A percentile compares a stretch with the other conserved stretches of the same genome.
Conservation (phyloP, 2,329 filamentous ascomycete genomes). For the Dothideomycetes sp. region DNA sequence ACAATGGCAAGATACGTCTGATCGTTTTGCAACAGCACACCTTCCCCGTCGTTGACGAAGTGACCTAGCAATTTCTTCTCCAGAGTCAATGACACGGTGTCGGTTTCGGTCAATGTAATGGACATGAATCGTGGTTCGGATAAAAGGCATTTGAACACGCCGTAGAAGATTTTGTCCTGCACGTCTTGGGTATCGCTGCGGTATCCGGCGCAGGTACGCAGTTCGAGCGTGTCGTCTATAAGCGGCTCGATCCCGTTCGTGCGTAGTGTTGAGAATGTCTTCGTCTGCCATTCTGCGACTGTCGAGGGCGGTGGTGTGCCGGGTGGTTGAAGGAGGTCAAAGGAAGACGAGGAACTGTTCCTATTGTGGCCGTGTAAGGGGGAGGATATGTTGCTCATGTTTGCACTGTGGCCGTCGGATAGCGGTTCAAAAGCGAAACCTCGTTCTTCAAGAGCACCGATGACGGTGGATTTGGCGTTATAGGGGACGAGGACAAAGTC, state of each 20-base stretch:
- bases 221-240: conserved; percentile 57
- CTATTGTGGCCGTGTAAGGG: conserved; percentile 48
- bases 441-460: conserved; percentile 63
- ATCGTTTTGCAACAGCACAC: conserved; percentile 67
- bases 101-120: conserved; percentile 61
- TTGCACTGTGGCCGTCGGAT: conserved; percentile 40
- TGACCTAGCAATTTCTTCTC: conserved; percentile 58
- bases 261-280: conserved; percentile 77
- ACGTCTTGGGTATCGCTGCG: conserved; percentile 28
- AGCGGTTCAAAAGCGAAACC: conserved; percentile 75
- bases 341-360: conserved; percentile 36
- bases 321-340: conserved; percentile 42
- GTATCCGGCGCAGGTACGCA: conserved; percentile 73
- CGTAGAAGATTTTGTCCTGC: conserved; percentile 37
- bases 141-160: conserved; percentile 41
- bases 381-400: conserved; percentile 38
- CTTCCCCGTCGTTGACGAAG: conserved; percentile 35
- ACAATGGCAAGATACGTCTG: conserved; percentile 71
- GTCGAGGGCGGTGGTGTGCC: conserved; percentile 69
- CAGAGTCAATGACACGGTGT: conserved; percentile 63
- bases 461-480: conserved; percentile 64
- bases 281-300: conserved; percentile 67
- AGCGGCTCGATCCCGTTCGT: conserved; percentile 65
- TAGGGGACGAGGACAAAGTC: conserved; percentile 90
- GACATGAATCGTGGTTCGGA: conserved; percentile 56